Evolutionary conservation across 2,329 filamentous ascomycete species (phyloP).

Genomic region (Epichloe festucae): DNA sequence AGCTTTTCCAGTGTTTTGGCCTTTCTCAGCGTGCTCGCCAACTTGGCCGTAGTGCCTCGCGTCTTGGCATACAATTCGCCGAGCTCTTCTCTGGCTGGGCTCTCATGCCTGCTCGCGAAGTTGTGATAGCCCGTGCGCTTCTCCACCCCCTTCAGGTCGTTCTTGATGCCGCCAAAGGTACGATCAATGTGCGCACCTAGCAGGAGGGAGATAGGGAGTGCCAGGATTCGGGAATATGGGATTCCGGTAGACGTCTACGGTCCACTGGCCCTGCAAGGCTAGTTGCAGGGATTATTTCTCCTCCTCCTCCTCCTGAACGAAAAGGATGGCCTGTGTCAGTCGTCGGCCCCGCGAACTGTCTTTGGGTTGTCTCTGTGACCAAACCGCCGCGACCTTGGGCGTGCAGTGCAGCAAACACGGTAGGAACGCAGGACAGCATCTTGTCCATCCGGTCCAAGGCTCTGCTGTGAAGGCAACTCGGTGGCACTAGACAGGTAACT

Average conservation of each 20-base stretch:
- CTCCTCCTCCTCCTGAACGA: no score
- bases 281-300: no score
- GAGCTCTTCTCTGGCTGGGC: conserved; percentile 16
- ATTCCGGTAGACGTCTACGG: conserved; percentile 13
- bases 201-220: conserved; percentile 20
- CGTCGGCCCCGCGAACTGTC: no score
- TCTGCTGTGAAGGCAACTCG: no score
- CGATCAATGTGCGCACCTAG: conserved; percentile 21
- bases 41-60: conserved; percentile 21
- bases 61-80: conserved; percentile 20
- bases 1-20: conserved; percentile 21
- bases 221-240: conserved; percentile 19
- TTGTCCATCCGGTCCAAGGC: no score
- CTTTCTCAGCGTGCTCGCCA: conserved; percentile 26
- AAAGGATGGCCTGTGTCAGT: no score
- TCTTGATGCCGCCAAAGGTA: conserved; percentile 20
- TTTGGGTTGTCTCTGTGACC: no score
- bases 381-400: no score
- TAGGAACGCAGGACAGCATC: no score
- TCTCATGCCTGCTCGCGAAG: conserved; percentile 18
- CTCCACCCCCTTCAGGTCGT: conserved; percentile 21
- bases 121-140: conserved; percentile 21
- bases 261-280: conserved; percentile 12
- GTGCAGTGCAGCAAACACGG: no score
- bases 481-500: no score